phyloP scores from a whole-genome alignment of 371 early-diverging fungal genomes.

The Circinella minor region DNA sequence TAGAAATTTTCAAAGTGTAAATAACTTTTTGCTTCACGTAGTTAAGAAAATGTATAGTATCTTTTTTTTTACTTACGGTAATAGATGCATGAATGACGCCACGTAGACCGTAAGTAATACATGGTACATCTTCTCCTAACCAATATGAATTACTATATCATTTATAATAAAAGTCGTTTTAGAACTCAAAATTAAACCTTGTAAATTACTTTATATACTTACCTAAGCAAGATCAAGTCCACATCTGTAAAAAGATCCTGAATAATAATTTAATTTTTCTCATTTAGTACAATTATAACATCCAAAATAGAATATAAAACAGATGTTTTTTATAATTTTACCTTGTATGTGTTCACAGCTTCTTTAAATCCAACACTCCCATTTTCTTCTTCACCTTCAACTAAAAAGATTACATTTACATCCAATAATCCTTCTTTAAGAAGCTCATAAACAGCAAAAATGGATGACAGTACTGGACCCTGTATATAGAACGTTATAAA shows the following conservation, averaged over 20 bases:
- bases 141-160: slow-evolving; percentile 65
- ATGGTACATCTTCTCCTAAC: slow-evolving; percentile 73
- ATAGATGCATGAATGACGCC: slow-evolving; percentile 80
- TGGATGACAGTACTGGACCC: slow-evolving; percentile 79
- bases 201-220: slow-evolving; percentile 2
- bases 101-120: slow-evolving; percentile 73
- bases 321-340: slow-evolving; percentile 5
- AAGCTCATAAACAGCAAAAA: slow-evolving; percentile 80
- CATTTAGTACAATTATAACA: neutral
- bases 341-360: slow-evolving; percentile 62
- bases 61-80: slow-evolving; percentile 36
- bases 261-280: neutral
- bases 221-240: slow-evolving; percentile 76
- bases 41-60: too few species aligned
- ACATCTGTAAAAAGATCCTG: slow-evolving; percentile 65
- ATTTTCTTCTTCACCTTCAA: slow-evolving; percentile 88
- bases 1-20: too few species aligned
- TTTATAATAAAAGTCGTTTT: too few species aligned
- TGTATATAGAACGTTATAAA: neutral
- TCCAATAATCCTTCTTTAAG: slow-evolving; percentile 62
- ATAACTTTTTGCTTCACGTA: too few species aligned
- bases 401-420: slow-evolving; percentile 77
- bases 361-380: slow-evolving; percentile 75
- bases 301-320: neutral
- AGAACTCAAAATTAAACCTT: neutral